phyloP scores from a whole-genome alignment of 768 basidiomycete genomes.

The Kwoniella sp. region DNA sequence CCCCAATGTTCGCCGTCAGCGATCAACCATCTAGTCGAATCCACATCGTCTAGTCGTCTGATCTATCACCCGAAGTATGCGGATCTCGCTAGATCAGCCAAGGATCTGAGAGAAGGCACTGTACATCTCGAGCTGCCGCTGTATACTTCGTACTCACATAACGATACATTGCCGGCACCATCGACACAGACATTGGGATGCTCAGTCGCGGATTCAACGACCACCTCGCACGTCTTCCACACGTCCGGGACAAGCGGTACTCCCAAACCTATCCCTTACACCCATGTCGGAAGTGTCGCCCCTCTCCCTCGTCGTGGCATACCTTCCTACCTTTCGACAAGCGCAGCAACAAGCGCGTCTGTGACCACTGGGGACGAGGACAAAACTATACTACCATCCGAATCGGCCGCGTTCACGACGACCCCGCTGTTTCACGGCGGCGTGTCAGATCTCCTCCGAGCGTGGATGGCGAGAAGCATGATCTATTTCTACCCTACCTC shows the following conservation, averaged over 20 bases:
- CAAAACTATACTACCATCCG: slow-evolving; percentile 54
- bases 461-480: slow-evolving; percentile 59
- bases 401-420: slow-evolving; percentile 59
- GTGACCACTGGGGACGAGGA: too few relatives aligned
- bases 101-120: not conserved
- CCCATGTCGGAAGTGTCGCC: slow-evolving; percentile 56
- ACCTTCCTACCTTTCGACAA: slow-evolving; percentile 45
- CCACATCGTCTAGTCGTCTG: slow-evolving; percentile 57
- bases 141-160: not conserved
- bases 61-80: slow-evolving; percentile 58
- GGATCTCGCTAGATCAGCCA: slow-evolving; percentile 53
- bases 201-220: slow-evolving; percentile 19
- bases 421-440: slow-evolving; percentile 61
- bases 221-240: slow-evolving; percentile 57
- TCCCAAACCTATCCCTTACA: slow-evolving; percentile 58
- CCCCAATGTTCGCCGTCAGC: slow-evolving; percentile 59
- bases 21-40: slow-evolving; percentile 59
- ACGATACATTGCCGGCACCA: not conserved
- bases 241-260: slow-evolving; percentile 62
- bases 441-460: slow-evolving; percentile 59
- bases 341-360: slow-evolving; percentile 40
- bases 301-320: slow-evolving; percentile 43
- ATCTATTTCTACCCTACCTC: slow-evolving; percentile 61
- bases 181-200: not conserved
- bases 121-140: not conserved